Percentiles rank a stretch among this genome's conserved stretches.
Conservation (phyloP, 331 rosid genomes). For the Cydonia oblonga region DNA sequence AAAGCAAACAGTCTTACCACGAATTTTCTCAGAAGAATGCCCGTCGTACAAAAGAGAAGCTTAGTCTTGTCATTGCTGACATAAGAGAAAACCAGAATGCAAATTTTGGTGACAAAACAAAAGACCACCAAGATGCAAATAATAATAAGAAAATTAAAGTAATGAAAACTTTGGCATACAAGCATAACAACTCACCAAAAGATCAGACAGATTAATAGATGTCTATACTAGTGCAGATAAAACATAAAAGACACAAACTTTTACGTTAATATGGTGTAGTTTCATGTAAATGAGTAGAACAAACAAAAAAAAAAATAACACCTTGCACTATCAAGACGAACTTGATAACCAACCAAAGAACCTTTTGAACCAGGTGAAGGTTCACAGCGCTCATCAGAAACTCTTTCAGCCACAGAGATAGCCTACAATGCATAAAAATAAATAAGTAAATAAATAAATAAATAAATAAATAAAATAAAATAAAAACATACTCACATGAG, state of each 20-base stretch:
- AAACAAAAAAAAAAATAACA: conserved; percentile 15
- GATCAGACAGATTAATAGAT: background rate
- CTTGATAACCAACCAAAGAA: conserved; percentile 96
- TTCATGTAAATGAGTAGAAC: background rate
- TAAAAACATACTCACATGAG: background rate
- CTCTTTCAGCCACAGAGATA: conserved; percentile 94
- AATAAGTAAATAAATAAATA: background rate
- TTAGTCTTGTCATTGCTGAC: conserved; percentile 75
- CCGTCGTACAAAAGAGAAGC: conserved; percentile 91
- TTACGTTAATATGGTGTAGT: background rate
- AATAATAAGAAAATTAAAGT: background rate
- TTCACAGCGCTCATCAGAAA: conserved; percentile 86
- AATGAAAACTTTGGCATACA: background rate
- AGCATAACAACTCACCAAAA: background rate
- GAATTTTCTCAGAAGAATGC: conserved; percentile 84
- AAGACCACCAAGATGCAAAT: background rate
- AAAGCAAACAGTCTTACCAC: conserved; percentile 33
- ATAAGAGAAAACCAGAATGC: conserved; percentile 11
- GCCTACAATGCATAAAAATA: conserved; percentile 43
- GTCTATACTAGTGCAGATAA: background rate
- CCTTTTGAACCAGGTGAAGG: conserved; percentile 81
- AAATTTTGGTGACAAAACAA: background rate
- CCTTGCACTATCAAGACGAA: conserved; percentile 97
- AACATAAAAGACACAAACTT: background rate
- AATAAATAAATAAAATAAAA: too few species aligned